Base-by-base conservation (phyloP, 768 basidiomycete genomes). In the Tylopilus sp. region DNA sequence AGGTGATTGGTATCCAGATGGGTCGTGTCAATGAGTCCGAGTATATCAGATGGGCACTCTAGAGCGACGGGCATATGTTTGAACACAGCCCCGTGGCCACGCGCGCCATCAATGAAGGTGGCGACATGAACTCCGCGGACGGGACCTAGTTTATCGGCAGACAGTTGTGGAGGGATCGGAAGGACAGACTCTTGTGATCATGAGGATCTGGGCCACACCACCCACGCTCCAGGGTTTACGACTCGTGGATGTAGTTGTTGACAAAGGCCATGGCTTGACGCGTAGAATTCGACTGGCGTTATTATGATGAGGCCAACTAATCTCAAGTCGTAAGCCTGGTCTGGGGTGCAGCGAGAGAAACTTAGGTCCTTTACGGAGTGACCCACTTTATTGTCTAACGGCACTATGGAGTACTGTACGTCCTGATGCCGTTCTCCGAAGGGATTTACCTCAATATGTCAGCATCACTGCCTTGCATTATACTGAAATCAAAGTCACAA, bases 401-500 rank as follows among this genome's bases (percentile, higher is more conserved):
- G n/a, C n/a, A n/a, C n/a, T n/a, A n/a, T n/a, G n/a, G n/a, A n/a
- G n/a, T n/a, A n/a, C n/a, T n/a, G n/a, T n/a, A n/a, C n/a, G n/a
- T n/a, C n/a, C n/a, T n/a, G n/a, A n/a, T n/a, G n/a, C n/a, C n/a
- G n/a, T n/a, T n/a, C n/a, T n/a, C n/a, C n/a, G n/a, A n/a, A n/a
- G n/a, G n/a, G n/a, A n/a, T n/a, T n/a, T n/a, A n/a, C n/a, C n/a
- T 18, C n/a, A n/a, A n/a, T n/a, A n/a, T 71, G 26, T 72, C n/a
- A n/a, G 72, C 55, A 71, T 70, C 69, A n/a, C n/a, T n/a, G n/a
- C n/a, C n/a, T n/a, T n/a, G 69, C 64, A 4, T 66, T 59, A n/a
- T n/a, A n/a, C 36, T 72, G 82, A 11, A 67, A 67, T 57, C 63
- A 64, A 17, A 82, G 81, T 56, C 71, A 65, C 28, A n/a, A n/a